A percentile compares a stretch with the other conserved stretches of the same genome.
Evolutionary conservation across 2,329 filamentous ascomycete genomes (phyloP).

Genomic region (Trichoderma harzianum): DNA sequence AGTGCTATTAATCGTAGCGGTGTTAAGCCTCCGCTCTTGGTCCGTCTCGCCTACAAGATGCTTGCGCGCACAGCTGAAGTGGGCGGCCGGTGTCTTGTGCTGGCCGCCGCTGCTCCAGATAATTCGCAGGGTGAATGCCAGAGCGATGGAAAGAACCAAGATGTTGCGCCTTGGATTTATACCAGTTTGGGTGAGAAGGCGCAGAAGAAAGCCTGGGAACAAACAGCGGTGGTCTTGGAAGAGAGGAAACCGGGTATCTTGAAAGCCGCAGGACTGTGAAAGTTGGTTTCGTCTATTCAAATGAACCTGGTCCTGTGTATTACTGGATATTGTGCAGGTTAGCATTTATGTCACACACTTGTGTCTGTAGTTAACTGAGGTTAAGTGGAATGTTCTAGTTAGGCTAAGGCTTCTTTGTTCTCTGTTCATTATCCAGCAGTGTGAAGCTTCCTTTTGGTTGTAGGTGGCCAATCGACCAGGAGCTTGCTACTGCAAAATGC

Average conservation of each 20-base stretch:
- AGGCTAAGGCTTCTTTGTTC: not conserved
- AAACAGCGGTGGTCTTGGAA: not conserved
- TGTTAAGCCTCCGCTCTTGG: not conserved
- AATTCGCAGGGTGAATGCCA: not conserved
- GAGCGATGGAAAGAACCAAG: not conserved
- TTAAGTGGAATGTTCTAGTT: too few relatives aligned
- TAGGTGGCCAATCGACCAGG: too few relatives aligned
- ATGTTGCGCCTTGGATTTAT: not conserved
- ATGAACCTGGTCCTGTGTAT: not conserved
- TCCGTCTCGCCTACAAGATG: not conserved
- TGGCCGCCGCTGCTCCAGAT: not conserved
- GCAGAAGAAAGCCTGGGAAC: not conserved
- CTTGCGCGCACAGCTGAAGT: not conserved
- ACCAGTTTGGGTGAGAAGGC: not conserved
- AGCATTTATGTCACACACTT: not conserved
- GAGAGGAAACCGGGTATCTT: not conserved
- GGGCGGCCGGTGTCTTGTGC: not conserved
- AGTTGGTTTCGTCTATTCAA: not conserved
- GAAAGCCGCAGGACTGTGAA: not conserved
- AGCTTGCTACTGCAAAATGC: too few relatives aligned
- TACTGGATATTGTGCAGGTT: not conserved
- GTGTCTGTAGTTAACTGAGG: not conserved
- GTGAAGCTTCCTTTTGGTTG: not conserved
- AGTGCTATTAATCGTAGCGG: not conserved
- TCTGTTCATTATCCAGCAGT: accelerated